phyloP scores from a whole-genome alignment of 306 rosid species.

The Prunus salicina region DNA sequence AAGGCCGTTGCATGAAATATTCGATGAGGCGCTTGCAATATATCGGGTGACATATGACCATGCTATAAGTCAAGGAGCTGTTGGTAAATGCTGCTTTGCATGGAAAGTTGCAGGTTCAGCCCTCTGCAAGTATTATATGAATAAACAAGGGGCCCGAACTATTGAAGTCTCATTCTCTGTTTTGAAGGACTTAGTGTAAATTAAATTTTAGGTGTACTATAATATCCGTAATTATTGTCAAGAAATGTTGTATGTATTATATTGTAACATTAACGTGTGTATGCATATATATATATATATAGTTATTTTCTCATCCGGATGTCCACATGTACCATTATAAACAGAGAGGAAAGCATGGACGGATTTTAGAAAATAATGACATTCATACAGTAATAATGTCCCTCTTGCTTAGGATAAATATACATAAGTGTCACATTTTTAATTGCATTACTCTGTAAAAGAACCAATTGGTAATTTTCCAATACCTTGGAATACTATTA shows the following conservation, averaged over 20 bases:
- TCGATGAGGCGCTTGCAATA: constrained; percentile 53
- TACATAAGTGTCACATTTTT: no score
- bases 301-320: no score
- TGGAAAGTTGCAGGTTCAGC: constrained; percentile 74
- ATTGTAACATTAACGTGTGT: not conserved
- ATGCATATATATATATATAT: not conserved
- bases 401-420: no score
- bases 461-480: no score
- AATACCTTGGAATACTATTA: no score
- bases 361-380: no score
- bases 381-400: no score
- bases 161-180: constrained; percentile 31
- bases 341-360: fast-evolving
- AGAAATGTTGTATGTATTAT: not conserved
- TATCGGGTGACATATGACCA: constrained; percentile 47
- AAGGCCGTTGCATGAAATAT: constrained; percentile 38
- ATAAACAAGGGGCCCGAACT: constrained; percentile 25
- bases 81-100: constrained; percentile 36
- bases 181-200: constrained; percentile 41
- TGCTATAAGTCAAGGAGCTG: constrained; percentile 8
- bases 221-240: no score
- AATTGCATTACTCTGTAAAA: no score
- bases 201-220: no score
- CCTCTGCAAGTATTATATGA: constrained; percentile 24
- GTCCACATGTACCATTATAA: no score